Evolutionary conservation across 495 filamentous ascomycete genomes (phyloP), one percentile per base, ranked within the genome.

Genomic region (Penicillium coprophilum): DNA sequence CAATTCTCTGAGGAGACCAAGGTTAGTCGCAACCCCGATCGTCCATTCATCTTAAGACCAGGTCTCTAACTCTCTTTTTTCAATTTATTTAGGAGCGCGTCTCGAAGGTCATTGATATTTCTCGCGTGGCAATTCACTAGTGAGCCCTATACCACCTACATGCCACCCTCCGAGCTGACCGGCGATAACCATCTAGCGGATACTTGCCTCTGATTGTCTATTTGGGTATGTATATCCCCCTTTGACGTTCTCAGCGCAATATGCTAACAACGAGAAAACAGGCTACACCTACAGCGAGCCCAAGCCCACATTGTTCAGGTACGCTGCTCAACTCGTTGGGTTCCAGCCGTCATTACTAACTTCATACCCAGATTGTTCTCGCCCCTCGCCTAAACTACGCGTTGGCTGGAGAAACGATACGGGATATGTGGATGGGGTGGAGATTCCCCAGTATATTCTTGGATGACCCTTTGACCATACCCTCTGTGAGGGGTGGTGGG

Each of bases 181-280:
- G 36, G 43, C 23, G 45, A 47, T 10, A 30, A 51, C 36, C 49
- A 55, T 41, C 50, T 54, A 60, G 92, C 79, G 94, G 94, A 72
- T 98, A 97, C 71, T 82, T 98, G 45, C 94, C 94, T 70, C 76
- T 98, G 75, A 95, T 98, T 71, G 80, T 98, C 74, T 98, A 97
- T 75, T 88, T 98, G 62, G 94, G 91, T 96, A 86, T 63, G 84
- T 12, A 52, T 28, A 49, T 15, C 6, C 27, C 38, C 39, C 12
- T 17, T 21, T 13, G 19, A 3, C 17, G 6, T 19, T 8, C 12
- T 48, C 30, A 32, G n/a, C 12, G 23, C 17, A 7, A 34, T 24
- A 27, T 4, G 21, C 20, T 62, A 56, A 55, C 67, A 40, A 66
- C 31, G 28, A 27, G 28, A 39, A 53, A 55, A 65, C 66, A 96